Conservation (phyloP, 495 filamentous ascomycete species). For the Penicillium riverlandense region DNA sequence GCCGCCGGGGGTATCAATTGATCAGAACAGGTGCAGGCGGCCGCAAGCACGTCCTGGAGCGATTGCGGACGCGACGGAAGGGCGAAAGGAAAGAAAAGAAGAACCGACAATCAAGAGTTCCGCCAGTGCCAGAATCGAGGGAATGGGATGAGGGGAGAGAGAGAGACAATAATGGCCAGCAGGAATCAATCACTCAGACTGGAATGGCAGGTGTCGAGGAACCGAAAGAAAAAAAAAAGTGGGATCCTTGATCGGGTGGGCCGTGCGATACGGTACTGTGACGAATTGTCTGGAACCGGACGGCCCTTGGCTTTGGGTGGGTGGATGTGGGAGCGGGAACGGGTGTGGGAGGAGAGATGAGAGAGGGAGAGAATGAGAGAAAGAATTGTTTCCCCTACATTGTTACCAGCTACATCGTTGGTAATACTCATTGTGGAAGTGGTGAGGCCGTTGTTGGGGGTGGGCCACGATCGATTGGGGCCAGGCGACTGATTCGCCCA, state of each 20-base stretch:
- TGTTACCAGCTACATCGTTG: background rate
- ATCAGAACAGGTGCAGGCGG: conserved; percentile 2
- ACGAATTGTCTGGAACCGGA: no score
- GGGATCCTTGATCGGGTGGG: no score
- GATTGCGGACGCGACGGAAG: conserved; percentile 6
- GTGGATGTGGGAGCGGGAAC: no score
- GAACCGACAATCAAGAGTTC: conserved; percentile 6
- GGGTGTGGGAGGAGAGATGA: background rate
- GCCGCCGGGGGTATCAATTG: conserved; percentile 12
- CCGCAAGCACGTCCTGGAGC: conserved; percentile 8
- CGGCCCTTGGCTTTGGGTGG: no score
- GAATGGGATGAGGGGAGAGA: background rate
- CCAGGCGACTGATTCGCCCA: background rate
- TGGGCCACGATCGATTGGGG: background rate
- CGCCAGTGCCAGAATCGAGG: background rate
- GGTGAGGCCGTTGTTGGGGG: background rate
- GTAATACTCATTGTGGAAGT: background rate
- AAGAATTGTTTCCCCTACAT: no score
- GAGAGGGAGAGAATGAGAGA: conserved; percentile 2
- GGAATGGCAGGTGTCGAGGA: no score
- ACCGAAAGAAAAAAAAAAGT: no score
- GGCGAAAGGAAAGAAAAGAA: conserved; percentile 1
- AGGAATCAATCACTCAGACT: no score
- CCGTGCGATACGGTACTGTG: no score
- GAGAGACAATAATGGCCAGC: background rate